Conservation (phyloP, 176 grass and related monocot genomes). For the Bonia amplexicaulis region DNA sequence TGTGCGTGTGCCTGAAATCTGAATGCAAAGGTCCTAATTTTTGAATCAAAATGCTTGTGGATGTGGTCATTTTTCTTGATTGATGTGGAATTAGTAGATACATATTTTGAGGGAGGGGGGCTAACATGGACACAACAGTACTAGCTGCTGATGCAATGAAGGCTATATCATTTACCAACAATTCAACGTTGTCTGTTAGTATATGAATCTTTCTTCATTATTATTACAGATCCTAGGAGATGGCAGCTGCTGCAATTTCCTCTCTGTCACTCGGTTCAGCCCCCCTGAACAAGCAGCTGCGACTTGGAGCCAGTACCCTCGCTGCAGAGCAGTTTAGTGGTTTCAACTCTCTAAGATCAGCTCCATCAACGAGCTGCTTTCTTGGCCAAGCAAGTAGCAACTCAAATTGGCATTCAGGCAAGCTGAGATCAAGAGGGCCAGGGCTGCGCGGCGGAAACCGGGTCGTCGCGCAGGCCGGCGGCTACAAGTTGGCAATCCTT, state of each 20-base stretch:
- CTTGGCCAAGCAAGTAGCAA: not conserved
- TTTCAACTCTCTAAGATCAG: slow-evolving; percentile 16
- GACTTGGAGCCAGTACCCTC: not conserved
- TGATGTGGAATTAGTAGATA: not conserved
- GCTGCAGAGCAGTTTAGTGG: not conserved
- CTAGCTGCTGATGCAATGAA: not conserved
- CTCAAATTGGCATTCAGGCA: not conserved
- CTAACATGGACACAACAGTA: not conserved
- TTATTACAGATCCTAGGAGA: not conserved
- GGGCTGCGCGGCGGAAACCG: not conserved
- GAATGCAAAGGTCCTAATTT: not conserved
- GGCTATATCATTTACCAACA: not conserved
- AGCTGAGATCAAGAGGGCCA: not conserved
- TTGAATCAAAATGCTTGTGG: not conserved
- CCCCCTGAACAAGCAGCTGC: slow-evolving; percentile 2
- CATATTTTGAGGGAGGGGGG: not conserved
- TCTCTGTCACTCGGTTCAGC: not conserved
- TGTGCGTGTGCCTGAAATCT: not conserved
- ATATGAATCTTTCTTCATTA: not conserved
- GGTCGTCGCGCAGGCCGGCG: slow-evolving; percentile 7
- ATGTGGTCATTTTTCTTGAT: not conserved
- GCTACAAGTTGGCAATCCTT: slow-evolving; percentile 30
- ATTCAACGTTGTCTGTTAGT: not conserved
- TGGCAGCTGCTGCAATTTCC: not conserved
- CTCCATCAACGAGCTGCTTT: slow-evolving; percentile 4